phyloP scores from a whole-genome alignment of 768 basidiomycete genomes.

The Lactarius trivialis region DNA sequence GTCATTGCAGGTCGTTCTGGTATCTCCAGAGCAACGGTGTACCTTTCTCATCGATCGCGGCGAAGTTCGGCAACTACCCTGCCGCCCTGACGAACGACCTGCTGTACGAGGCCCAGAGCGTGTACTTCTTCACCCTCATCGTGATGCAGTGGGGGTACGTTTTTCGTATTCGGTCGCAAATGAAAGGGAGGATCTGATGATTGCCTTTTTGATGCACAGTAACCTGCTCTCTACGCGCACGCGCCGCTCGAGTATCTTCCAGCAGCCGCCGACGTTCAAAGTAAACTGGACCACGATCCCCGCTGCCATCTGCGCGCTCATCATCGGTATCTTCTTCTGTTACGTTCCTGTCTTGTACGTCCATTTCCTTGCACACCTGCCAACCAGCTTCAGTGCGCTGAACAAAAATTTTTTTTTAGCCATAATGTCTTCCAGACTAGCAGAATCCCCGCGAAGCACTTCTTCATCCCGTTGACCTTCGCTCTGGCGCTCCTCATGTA shows the following conservation, averaged over 20 bases:
- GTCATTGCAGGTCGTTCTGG: constrained; percentile 35
- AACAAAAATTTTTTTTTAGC: constrained; percentile 6
- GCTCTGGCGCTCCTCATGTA: constrained; percentile 28
- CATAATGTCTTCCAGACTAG: constrained; percentile 47
- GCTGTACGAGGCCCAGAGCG: constrained; percentile 43
- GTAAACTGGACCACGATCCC: constrained; percentile 35
- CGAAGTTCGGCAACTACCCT: constrained; percentile 42
- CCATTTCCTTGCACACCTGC: background rate
- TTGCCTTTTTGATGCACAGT: background rate
- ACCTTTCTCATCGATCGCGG: constrained; percentile 41
- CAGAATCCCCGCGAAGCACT: constrained; percentile 38
- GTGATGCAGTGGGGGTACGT: constrained; percentile 51
- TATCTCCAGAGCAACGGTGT: constrained; percentile 40
- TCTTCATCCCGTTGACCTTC: constrained; percentile 48
- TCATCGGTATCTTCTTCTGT: constrained; percentile 40
- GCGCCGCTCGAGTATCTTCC: constrained; percentile 47
- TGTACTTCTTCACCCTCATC: constrained; percentile 47
- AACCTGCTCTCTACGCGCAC: constrained; percentile 52
- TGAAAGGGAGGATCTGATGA: background rate
- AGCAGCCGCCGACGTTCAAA: constrained; percentile 46
- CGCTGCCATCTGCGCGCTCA: constrained; percentile 39
- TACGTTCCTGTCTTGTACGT: constrained; percentile 36
- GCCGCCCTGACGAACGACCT: constrained; percentile 33
- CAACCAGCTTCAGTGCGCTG: background rate
- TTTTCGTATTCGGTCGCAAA: background rate